A percentile compares a stretch with the other conserved stretches of the same genome.
Evolutionary conservation across 2,329 filamentous ascomycete species (phyloP).

Genomic region (Periconia digitata): DNA sequence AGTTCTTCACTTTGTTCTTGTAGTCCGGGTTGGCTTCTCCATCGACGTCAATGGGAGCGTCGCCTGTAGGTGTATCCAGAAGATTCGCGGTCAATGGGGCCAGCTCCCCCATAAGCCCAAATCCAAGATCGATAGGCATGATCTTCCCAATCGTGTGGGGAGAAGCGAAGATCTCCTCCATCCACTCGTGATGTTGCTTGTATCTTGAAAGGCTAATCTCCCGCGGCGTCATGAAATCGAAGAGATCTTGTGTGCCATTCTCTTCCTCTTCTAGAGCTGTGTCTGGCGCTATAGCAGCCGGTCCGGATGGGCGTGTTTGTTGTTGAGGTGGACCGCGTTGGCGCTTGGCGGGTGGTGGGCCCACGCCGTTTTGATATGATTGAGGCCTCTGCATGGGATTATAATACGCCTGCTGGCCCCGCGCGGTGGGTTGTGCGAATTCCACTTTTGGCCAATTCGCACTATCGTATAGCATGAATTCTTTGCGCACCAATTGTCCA

Average conservation of each 20-base stretch:
- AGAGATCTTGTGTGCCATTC: conserved; percentile 81
- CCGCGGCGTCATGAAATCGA: conserved; percentile 84
- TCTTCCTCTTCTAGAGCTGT: conserved; percentile 79
- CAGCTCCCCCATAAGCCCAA: conserved; percentile 78
- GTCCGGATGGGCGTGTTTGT: conserved; percentile 46
- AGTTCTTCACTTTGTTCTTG: conserved; percentile 50
- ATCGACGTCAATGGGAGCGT: conserved; percentile 22
- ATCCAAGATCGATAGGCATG: conserved; percentile 79
- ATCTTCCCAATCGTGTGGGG: conserved; percentile 86
- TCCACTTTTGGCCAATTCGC: conserved; percentile 86
- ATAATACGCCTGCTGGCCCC: conserved; percentile 32
- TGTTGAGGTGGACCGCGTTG: conserved; percentile 42
- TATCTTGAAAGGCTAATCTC: conserved; percentile 88
- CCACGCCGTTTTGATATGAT: conserved; percentile 30
- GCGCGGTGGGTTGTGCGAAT: conserved; percentile 55
- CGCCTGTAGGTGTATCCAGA: conserved; percentile 62
- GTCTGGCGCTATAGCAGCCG: conserved; percentile 37
- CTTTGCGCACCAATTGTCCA: conserved; percentile 79
- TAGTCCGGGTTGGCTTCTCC: conserved; percentile 22
- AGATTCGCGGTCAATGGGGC: conserved; percentile 81
- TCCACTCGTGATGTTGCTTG: conserved; percentile 96
- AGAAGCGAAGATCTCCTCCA: conserved; percentile 94
- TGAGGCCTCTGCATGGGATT: conserved; percentile 40
- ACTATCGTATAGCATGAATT: conserved; percentile 91
- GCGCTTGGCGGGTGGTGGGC: conserved; percentile 51